These are phyloP conservation scores for Paecilomyces dactylethromorphus DNA, from an alignment of 2,329 filamentous ascomycete species.

Conservation along the genomic window DNA sequence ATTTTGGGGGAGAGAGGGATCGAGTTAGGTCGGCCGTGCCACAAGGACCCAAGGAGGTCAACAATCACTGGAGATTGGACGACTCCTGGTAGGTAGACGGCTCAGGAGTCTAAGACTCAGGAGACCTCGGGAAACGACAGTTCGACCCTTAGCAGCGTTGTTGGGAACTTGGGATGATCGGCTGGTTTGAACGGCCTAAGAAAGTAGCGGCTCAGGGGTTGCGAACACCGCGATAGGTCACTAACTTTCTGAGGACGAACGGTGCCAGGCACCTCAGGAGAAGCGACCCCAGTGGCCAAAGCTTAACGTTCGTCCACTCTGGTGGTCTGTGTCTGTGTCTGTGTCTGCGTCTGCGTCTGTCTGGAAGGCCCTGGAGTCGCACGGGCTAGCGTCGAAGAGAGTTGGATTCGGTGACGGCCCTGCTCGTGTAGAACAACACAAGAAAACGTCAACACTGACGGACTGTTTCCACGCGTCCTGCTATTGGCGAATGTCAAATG, in stretches of 20 bases:
- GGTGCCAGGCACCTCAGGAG: not conserved
- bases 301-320: not conserved
- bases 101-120: not conserved
- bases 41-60: not conserved
- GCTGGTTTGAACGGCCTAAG: not conserved
- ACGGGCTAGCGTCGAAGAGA: not conserved
- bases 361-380: not conserved
- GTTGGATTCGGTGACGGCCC: not conserved
- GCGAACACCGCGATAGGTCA: not conserved
- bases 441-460: not conserved
- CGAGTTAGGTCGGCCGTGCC: not conserved
- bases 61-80: not conserved
- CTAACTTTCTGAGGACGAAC: not conserved
- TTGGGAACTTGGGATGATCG: not conserved
- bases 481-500: not conserved
- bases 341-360: not conserved
- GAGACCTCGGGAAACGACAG: not conserved
- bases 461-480: not conserved
- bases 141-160: not conserved
- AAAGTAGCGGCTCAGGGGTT: not conserved
- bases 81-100: not conserved
- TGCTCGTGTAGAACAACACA: not conserved
- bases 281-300: not conserved
- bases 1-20: not conserved
- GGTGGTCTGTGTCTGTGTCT: not conserved